Conservation (phyloP, 202 grass and related monocot species). For the Panicum virgatum region DNA sequence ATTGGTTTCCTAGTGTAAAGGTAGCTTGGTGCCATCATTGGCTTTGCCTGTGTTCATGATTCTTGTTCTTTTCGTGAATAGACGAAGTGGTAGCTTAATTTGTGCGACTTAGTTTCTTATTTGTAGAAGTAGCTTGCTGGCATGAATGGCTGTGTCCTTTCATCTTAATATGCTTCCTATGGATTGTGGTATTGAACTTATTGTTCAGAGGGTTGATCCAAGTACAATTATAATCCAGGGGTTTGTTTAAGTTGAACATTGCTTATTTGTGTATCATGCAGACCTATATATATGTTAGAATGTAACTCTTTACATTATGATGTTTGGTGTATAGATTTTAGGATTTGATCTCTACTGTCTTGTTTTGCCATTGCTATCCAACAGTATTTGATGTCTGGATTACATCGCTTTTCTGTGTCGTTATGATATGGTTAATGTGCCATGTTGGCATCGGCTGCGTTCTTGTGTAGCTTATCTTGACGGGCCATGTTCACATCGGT, state of each 20-base stretch:
- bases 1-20: conserved; percentile 7
- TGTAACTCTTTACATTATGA: background rate
- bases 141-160: background rate
- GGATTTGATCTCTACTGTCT: background rate
- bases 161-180: background rate
- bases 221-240: background rate
- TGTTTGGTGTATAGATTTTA: conserved; percentile 4
- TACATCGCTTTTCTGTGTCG: background rate
- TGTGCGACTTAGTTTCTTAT: conserved; percentile 4
- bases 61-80: background rate
- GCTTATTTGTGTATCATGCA: background rate
- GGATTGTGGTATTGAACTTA: background rate
- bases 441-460: too few species aligned
- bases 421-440: conserved; percentile 13
- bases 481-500: background rate
- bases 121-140: background rate
- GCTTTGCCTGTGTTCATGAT: background rate
- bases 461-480: background rate
- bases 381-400: background rate
- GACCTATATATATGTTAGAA: background rate
- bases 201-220: background rate
- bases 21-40: background rate
- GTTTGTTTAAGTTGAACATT: background rate
- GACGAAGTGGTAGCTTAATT: background rate
- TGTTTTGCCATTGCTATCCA: conserved; percentile 12